Conservation (phyloP, 2,329 filamentous ascomycete species). For the Neonectria faginata region DNA sequence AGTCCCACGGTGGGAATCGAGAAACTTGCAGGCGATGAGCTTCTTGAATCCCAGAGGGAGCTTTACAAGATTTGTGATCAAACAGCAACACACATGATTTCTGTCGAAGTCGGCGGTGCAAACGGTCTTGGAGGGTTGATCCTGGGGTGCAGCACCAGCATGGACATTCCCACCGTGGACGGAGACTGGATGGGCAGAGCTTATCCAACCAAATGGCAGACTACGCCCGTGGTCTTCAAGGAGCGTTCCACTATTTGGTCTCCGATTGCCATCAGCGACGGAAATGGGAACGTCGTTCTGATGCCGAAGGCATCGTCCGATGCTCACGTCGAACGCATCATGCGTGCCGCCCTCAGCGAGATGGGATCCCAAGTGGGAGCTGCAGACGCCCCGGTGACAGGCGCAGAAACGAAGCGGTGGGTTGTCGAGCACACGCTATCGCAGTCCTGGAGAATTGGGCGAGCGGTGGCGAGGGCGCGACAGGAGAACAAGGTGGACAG, state of each 20-base stretch:
- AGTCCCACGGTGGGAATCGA: constrained; percentile 72
- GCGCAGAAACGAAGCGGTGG: constrained; percentile 62
- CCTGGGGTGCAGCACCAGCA: constrained; percentile 64
- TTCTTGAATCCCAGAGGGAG: constrained; percentile 62
- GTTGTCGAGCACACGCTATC: constrained; percentile 65
- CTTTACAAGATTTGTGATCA: constrained; percentile 63
- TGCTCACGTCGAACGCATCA: constrained; percentile 60
- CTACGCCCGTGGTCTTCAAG: constrained; percentile 64
- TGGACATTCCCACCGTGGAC: constrained; percentile 64
- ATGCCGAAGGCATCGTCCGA: constrained; percentile 63
- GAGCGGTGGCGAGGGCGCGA: constrained; percentile 66
- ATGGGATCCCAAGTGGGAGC: constrained; percentile 66
- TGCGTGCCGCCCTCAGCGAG: constrained; percentile 64
- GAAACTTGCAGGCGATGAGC: constrained; percentile 68
- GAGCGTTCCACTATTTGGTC: constrained; percentile 59
- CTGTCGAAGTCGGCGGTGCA: constrained; percentile 74
- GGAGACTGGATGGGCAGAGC: constrained; percentile 69
- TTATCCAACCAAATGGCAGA: constrained; percentile 67
- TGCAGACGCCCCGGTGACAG: constrained; percentile 62
- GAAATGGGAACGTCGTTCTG: constrained; percentile 62
- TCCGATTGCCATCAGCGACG: constrained; percentile 62
- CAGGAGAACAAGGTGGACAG: constrained; percentile 62
- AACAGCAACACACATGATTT: constrained; percentile 67
- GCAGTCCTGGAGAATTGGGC: constrained; percentile 69
- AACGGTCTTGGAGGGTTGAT: constrained; percentile 72